These are phyloP conservation scores for Chrysanthemum makinoi DNA, from an alignment of 129 eudicot species.

Conservation along the genomic window DNA sequence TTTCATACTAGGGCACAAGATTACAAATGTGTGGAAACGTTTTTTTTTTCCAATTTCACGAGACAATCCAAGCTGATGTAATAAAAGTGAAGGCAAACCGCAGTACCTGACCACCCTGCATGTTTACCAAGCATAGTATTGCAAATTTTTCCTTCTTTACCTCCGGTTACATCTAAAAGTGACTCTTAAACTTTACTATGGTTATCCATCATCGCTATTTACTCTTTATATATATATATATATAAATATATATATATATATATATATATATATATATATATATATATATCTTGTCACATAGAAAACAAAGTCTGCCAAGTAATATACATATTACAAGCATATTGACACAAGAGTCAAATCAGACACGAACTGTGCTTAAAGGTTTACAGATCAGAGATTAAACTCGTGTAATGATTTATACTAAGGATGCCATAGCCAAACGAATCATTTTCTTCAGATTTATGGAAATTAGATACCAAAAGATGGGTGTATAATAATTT, in stretches of 20 bases:
- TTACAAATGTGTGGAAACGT: conserved; percentile 23
- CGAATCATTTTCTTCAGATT: not conserved
- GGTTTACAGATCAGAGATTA: too few species aligned
- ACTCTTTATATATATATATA: not conserved
- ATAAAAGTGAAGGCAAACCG: conserved; percentile 7
- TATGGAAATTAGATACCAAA: conserved; percentile 16
- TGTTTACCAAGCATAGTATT: conserved; percentile 4
- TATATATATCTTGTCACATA: conserved; percentile 10
- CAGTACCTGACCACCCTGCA: not conserved
- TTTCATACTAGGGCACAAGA: conserved; percentile 11
- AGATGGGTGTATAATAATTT: conserved; percentile 15
- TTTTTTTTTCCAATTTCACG: conserved; percentile 12
- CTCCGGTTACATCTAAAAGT: conserved; percentile 4
- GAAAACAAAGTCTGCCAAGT: conserved; percentile 2
- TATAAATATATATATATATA: not conserved
- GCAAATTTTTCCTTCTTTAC: conserved; percentile 1
- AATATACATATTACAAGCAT: not conserved
- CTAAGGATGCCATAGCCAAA: conserved; percentile 8
- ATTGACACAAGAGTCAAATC: conserved; percentile 11
- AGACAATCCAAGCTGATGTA: conserved; percentile 23
- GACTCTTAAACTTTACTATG: not conserved
- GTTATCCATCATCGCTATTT: not conserved
- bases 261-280: not conserved
- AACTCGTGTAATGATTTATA: too few species aligned
- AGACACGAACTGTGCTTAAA: conserved; percentile 7